Conservation (phyloP, 805 yeast genomes). For the Wickerhamomyces ciferrii region DNA sequence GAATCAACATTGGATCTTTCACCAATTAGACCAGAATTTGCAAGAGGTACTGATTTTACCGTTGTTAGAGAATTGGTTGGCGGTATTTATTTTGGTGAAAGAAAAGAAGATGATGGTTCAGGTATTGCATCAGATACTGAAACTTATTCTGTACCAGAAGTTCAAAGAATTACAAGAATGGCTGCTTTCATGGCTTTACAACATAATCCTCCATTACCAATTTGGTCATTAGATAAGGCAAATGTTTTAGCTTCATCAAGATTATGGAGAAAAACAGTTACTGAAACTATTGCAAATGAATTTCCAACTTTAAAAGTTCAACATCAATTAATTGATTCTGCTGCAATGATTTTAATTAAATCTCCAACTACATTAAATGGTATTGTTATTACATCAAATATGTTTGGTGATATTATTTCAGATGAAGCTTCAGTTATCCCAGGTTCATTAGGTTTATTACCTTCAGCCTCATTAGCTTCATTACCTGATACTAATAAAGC, state of each 20-base stretch:
- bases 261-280: slow-evolving; percentile 93
- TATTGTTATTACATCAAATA: slow-evolving; percentile 85
- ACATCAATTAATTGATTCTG: slow-evolving; percentile 97
- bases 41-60: slow-evolving; percentile 83
- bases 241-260: slow-evolving; percentile 95
- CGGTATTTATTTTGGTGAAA: slow-evolving; percentile 95
- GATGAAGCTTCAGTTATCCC: slow-evolving; percentile 99
- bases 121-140: slow-evolving; percentile 94
- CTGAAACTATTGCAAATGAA: slow-evolving; percentile 76
- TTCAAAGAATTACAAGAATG: slow-evolving; percentile 94
- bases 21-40: slow-evolving; percentile 82
- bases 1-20: slow-evolving; percentile 81
- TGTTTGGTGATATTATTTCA: slow-evolving; percentile 97
- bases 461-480: slow-evolving; percentile 94
- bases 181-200: slow-evolving; percentile 96
- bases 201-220: slow-evolving; percentile 87
- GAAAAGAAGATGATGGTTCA: slow-evolving; percentile 85
- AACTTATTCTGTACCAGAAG: slow-evolving; percentile 85
- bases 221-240: slow-evolving; percentile 97
- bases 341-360: slow-evolving; percentile 96
- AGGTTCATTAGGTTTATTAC: slow-evolving; percentile 92
- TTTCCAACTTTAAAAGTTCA: slow-evolving; percentile 85
- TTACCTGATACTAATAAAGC: slow-evolving; percentile 93
- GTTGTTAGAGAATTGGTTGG: slow-evolving; percentile 97
- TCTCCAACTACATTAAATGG: slow-evolving; percentile 91